phyloP scores from a whole-genome alignment of 345 rosid genomes.

The Streptanthus diversifolius region DNA sequence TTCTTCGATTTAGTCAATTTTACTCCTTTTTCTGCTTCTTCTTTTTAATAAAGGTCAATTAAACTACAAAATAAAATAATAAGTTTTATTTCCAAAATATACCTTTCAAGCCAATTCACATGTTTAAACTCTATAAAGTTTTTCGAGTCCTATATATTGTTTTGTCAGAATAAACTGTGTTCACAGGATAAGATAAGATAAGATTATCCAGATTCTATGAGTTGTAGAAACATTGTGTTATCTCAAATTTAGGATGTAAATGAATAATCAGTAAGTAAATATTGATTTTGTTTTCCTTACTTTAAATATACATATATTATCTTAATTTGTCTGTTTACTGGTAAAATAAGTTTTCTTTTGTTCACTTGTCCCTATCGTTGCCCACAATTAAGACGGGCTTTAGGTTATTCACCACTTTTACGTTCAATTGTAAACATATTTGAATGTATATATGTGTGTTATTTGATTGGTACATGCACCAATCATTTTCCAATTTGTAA shows the following conservation, averaged over 20 bases:
- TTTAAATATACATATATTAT: background rate
- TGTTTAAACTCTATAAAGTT: background rate
- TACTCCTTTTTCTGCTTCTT: background rate
- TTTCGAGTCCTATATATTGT: background rate
- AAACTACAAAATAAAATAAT: background rate
- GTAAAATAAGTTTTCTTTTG: conserved; percentile 32
- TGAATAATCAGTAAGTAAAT: background rate
- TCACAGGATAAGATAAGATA: background rate
- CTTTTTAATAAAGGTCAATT: background rate
- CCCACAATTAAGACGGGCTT: conserved; percentile 33
- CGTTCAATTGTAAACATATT: conserved; percentile 2
- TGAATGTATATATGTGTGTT: background rate
- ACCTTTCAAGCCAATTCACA: background rate
- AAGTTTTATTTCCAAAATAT: background rate
- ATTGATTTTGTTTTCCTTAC: background rate
- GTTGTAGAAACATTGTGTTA: background rate
- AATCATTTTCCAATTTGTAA: conserved; percentile 31
- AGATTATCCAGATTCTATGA: background rate
- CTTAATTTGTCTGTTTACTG: conserved; percentile 16
- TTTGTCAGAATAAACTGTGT: background rate
- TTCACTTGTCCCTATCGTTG: conserved; percentile 25
- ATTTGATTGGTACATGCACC: conserved; percentile 33
- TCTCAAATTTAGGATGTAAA: background rate
- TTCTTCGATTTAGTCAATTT: background rate
- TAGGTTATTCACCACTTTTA: conserved; percentile 25